Evolutionary conservation across 176 grass and related monocot genomes (phyloP).

Genomic region (Puya raimondii): DNA sequence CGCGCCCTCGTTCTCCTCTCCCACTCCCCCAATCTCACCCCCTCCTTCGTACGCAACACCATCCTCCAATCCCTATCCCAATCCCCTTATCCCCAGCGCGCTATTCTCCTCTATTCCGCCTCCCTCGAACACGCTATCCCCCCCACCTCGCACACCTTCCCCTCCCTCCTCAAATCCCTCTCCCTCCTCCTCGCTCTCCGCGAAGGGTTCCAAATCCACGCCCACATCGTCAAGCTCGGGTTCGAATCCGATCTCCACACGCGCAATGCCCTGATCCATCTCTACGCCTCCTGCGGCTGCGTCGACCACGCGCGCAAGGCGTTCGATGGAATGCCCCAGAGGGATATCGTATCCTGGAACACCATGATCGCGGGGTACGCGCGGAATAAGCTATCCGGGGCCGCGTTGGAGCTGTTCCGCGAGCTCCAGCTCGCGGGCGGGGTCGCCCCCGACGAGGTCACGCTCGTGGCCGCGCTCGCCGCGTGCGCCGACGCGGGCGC

Average conservation of each 20-base stretch:
- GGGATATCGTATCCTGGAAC: neutral
- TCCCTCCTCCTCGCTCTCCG: neutral
- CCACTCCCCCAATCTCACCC: neutral
- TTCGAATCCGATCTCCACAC: neutral
- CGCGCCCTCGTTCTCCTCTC: neutral
- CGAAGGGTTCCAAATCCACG: neutral
- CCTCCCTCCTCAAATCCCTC: neutral
- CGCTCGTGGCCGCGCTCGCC: neutral
- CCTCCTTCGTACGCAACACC: neutral
- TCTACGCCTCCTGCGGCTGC: neutral
- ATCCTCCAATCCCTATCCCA: neutral
- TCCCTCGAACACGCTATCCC: neutral
- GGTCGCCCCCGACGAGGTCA: neutral
- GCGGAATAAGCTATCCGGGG: neutral
- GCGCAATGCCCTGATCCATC: slow-evolving; percentile 1
- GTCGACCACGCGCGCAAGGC: neutral
- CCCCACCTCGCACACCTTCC: neutral
- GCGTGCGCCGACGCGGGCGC: neutral
- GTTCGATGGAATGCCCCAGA: neutral
- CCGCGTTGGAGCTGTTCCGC: neutral
- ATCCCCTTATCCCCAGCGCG: neutral
- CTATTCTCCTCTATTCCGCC: neutral
- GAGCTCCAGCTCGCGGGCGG: neutral
- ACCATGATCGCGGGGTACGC: neutral
- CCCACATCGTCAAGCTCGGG: neutral